Conservation (phyloP, 2,329 filamentous ascomycete genomes). For the Decorospora gaudefroyi region DNA sequence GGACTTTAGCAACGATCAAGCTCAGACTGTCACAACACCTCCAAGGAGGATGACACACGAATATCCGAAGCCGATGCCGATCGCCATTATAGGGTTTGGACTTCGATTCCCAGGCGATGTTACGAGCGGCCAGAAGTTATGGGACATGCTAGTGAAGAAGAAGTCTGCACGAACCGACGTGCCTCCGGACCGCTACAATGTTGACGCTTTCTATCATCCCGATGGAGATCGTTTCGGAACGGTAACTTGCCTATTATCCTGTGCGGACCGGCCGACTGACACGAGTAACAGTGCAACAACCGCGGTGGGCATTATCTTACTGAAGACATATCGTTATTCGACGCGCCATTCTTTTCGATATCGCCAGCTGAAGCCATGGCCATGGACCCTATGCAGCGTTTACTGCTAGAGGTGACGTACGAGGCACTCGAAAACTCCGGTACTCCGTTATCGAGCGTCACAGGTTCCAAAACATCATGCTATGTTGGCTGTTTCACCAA, state of each 20-base stretch:
- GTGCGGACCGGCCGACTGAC: conserved; percentile 3
- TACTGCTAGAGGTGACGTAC: conserved; percentile 31
- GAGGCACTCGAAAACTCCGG: conserved; percentile 30
- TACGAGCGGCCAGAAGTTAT: conserved; percentile 20
- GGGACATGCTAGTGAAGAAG: conserved; percentile 19
- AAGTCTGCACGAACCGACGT: conserved; percentile 15
- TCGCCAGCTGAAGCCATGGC: conserved; percentile 23
- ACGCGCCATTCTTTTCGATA: conserved; percentile 32
- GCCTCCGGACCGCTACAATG: conserved; percentile 19
- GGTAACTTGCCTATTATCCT: background rate
- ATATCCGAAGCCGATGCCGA: conserved; percentile 26
- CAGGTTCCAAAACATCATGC: conserved; percentile 25
- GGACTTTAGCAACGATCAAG: background rate
- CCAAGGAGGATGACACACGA: conserved; percentile 5
- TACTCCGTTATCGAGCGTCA: conserved; percentile 15
- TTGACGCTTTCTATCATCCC: conserved; percentile 24
- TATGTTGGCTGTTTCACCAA: conserved; percentile 25
- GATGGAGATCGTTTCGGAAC: conserved; percentile 19
- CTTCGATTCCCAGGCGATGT: conserved; percentile 25
- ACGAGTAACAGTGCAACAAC: conserved; percentile 6
- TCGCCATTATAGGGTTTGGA: conserved; percentile 38
- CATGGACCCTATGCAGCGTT: conserved; percentile 36
- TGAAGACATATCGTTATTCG: conserved; percentile 27
- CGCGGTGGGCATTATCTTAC: conserved; percentile 29
- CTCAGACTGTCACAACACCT: background rate